Conservation (phyloP, 1,284 basidiomycete genomes). For the Heterobasidion irregulare region DNA sequence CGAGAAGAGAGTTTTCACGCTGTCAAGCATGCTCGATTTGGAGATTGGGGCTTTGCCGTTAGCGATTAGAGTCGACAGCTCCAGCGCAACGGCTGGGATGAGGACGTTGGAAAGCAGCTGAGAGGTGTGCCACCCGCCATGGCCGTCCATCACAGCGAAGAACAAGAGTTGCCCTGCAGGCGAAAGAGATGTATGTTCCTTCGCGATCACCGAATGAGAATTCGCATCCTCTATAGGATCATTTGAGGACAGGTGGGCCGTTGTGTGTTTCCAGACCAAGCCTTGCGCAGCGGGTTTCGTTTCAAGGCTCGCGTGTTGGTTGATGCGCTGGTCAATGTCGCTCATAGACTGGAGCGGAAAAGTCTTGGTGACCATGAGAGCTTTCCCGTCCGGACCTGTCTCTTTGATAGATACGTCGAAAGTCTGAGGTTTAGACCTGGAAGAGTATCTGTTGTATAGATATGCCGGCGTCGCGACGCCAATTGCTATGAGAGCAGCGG, state of each 20-base stretch:
- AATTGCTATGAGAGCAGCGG: conserved; percentile 37
- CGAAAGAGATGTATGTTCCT: conserved; percentile 47
- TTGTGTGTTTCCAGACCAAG: conserved; percentile 65
- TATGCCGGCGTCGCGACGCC: conserved; percentile 43
- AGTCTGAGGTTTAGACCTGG: conserved; percentile 20
- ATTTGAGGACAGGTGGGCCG: conserved; percentile 77
- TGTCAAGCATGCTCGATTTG: conserved; percentile 26
- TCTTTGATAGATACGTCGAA: conserved; percentile 52
- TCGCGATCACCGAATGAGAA: conserved; percentile 62
- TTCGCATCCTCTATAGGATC: conserved; percentile 87
- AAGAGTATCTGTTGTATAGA: conserved; percentile 34
- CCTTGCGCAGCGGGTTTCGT: conserved; percentile 39
- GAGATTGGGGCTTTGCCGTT: conserved; percentile 21
- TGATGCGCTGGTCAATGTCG: conserved; percentile 51
- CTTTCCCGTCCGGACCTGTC: conserved; percentile 50
- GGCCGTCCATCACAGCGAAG: conserved; percentile 91
- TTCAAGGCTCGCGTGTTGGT: conserved; percentile 42
- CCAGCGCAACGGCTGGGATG: conserved; percentile 80
- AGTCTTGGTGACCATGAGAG: conserved; percentile 40
- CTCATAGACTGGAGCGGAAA: conserved; percentile 51
- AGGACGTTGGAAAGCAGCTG: conserved; percentile 79
- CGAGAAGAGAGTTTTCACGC: conserved; percentile 29
- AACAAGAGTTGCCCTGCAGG: conserved; percentile 70
- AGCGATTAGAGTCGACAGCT: conserved; percentile 52
- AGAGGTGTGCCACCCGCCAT: conserved; percentile 81